Evolutionary conservation across 306 rosid genomes (phyloP).

Genomic region (Quillaja saponaria): DNA sequence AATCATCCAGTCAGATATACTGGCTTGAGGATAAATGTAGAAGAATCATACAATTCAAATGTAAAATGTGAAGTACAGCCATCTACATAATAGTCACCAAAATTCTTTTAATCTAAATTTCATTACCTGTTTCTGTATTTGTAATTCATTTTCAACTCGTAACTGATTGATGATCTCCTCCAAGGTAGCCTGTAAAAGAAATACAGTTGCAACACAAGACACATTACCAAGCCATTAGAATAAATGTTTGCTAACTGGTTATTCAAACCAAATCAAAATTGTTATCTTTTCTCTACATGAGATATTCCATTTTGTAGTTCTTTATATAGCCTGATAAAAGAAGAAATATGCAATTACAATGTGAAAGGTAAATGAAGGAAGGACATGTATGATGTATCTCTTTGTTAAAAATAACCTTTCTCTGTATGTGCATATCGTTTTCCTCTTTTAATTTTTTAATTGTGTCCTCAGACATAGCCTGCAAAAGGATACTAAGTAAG

Average conservation of each 20-base stretch:
- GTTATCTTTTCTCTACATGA: neutral
- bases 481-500: conserved; percentile 12
- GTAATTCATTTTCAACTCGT: conserved; percentile 48
- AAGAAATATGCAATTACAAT: no score
- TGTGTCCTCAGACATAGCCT: conserved; percentile 50
- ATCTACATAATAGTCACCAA: conserved; percentile 14
- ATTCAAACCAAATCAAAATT: neutral
- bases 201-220: conserved; percentile 23
- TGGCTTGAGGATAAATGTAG: conserved; percentile 21
- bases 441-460: conserved; percentile 44
- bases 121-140: conserved; percentile 45
- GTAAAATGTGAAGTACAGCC: conserved; percentile 13
- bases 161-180: conserved; percentile 54
- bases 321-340: conserved; percentile 34
- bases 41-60: conserved; percentile 18
- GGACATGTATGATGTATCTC: conserved; percentile 1
- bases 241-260: neutral
- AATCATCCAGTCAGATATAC: conserved; percentile 25
- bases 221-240: conserved; percentile 11
- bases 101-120: conserved; percentile 24
- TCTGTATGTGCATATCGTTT: conserved; percentile 41
- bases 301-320: no score
- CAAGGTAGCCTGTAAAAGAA: conserved; percentile 48
- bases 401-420: conserved; percentile 44
- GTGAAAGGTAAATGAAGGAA: no score